phyloP scores from a whole-genome alignment of 352 stramenopile genomes.

The Globisporangium abappressorium region DNA sequence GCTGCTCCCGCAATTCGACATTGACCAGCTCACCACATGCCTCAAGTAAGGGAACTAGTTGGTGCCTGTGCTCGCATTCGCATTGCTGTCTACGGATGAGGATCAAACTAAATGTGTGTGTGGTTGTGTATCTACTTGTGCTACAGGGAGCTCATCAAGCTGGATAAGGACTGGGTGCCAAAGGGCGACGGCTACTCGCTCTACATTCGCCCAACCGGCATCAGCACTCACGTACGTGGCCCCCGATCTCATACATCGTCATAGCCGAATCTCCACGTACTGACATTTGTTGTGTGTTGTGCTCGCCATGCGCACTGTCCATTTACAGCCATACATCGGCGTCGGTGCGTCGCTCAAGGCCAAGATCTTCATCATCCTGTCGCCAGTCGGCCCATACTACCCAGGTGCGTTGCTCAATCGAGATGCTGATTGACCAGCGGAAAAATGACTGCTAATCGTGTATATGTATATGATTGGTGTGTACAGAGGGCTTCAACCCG shows the following conservation, averaged over 20 bases:
- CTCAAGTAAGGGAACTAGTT: conserved; percentile 60
- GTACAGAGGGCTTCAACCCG: conserved; percentile 84
- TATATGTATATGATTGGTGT: no score
- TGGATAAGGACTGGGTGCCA: conserved; percentile 94
- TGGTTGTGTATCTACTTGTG: not conserved
- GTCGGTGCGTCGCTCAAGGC: conserved; percentile 85
- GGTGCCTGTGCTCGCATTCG: conserved; percentile 13
- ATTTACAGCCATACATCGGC: conserved; percentile 82
- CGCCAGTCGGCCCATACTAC: conserved; percentile 97
- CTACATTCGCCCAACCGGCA: conserved; percentile 95
- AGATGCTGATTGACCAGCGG: no score
- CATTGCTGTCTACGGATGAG: not conserved
- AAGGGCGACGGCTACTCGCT: conserved; percentile 94
- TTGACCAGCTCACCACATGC: conserved; percentile 88
- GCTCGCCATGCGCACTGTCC: not conserved
- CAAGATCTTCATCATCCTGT: conserved; percentile 96
- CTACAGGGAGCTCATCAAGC: conserved; percentile 51
- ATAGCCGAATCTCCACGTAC: no score
- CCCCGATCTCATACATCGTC: no score
- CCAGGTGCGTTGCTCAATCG: conserved; percentile 33
- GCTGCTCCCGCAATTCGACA: conserved; percentile 89
- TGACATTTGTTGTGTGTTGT: not conserved
- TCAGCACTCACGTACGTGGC: conserved; percentile 77
- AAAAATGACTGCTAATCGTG: no score
- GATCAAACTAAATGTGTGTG: not conserved